Evolutionary conservation across 164 flowering plant species (phyloP).

Genomic region (Dillenia suffruticosa): DNA sequence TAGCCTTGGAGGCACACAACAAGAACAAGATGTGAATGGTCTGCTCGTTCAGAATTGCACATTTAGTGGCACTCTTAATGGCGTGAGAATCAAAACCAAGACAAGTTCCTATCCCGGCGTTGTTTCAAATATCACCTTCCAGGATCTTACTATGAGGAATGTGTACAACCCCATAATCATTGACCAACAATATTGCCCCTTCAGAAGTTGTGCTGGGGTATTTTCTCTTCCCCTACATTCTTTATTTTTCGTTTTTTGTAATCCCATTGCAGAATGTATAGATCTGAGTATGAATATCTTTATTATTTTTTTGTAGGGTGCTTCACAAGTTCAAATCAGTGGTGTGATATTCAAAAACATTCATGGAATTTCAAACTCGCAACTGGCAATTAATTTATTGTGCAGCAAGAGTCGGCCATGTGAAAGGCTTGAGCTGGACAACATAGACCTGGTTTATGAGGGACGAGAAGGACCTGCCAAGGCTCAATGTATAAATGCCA

Average conservation of each 20-base stretch:
- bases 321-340: constrained; percentile 13
- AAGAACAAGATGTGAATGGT: constrained; percentile 15
- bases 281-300: neutral
- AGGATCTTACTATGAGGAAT: constrained; percentile 14
- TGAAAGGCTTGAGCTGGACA: constrained; percentile 7
- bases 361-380: constrained; percentile 14
- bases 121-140: constrained; percentile 13
- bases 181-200: constrained; percentile 32
- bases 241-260: neutral
- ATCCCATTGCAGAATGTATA: neutral
- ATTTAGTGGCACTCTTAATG: constrained; percentile 18
- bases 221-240: constrained; percentile 5
- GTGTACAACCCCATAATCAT: constrained; percentile 30
- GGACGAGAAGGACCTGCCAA: neutral
- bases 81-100: constrained; percentile 33
- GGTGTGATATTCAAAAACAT: constrained; percentile 11
- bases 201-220: too few species aligned
- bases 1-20: constrained; percentile 26
- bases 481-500: constrained; percentile 8
- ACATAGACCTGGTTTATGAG: constrained; percentile 6
- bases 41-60: constrained; percentile 16
- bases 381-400: constrained; percentile 15
- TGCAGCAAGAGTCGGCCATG: constrained; percentile 21
- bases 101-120: constrained; percentile 2
- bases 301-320: neutral